Percentiles rank a stretch among this genome's conserved stretches.
Evolutionary conservation across 306 rosid genomes (phyloP).

Genomic region (Rubus parviflorus): DNA sequence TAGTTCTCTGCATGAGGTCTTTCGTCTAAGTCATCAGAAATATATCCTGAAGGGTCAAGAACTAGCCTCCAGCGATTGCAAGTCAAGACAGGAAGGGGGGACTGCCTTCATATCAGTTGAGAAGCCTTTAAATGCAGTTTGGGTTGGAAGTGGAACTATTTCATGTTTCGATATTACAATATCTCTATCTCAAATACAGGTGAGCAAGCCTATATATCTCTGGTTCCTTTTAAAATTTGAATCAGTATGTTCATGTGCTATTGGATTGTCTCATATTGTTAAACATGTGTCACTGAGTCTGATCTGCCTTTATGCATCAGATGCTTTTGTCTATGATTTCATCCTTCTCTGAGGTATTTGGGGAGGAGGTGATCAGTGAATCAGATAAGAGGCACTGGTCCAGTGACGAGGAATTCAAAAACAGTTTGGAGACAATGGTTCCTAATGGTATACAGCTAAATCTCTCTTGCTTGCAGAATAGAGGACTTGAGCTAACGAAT

Average conservation of each 20-base stretch:
- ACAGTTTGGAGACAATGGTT: conserved; percentile 51
- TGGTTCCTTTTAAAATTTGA: neutral
- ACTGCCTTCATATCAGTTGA: conserved; percentile 54
- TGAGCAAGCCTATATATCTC: conserved; percentile 30
- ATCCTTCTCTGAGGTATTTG: conserved; percentile 53
- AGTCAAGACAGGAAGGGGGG: neutral
- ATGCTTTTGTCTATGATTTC: conserved; percentile 57
- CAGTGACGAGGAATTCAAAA: conserved; percentile 39
- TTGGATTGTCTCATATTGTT: conserved; percentile 2
- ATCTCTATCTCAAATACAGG: conserved; percentile 76
- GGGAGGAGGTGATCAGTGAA: conserved; percentile 35
- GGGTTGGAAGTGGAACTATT: conserved; percentile 68
- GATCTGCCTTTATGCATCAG: conserved; percentile 43
- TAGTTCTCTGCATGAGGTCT: conserved; percentile 27
- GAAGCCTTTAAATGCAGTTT: conserved; percentile 42
- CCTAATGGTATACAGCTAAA: conserved; percentile 64
- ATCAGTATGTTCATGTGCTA: conserved; percentile 5
- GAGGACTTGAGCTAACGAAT: conserved; percentile 37
- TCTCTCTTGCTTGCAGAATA: conserved; percentile 26
- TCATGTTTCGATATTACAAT: conserved; percentile 61
- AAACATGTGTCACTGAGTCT: conserved; percentile 15
- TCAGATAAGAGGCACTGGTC: conserved; percentile 38
- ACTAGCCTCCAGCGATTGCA: neutral
- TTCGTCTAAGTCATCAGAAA: conserved; percentile 42
- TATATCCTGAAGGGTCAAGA: conserved; percentile 42